phyloP scores from a whole-genome alignment of 164 flowering plant species.

The Nymphaea thermarum region DNA sequence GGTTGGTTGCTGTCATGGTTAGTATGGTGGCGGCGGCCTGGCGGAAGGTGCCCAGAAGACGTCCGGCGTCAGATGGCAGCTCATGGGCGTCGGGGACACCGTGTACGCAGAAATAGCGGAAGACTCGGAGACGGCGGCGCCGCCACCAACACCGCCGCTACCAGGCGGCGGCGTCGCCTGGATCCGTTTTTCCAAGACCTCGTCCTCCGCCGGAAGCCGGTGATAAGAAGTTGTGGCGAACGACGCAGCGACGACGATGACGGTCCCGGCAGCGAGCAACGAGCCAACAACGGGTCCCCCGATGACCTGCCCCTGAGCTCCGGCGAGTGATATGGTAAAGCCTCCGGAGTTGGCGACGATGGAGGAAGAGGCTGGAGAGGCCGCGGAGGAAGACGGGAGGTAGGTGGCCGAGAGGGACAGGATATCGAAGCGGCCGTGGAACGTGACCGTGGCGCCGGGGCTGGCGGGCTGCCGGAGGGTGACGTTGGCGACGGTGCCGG shows the following conservation, averaged over 20 bases:
- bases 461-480: conserved; percentile 57
- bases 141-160: background rate
- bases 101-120: conserved; percentile 34
- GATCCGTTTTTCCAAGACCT: conserved; percentile 1
- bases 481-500: conserved; percentile 61
- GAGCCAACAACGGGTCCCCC: conserved; percentile 57
- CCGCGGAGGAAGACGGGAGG: conserved; percentile 17
- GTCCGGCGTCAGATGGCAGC: conserved; percentile 40
- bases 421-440: conserved; percentile 66
- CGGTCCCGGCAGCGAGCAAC: conserved; percentile 41
- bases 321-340: conserved; percentile 46
- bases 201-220: conserved; percentile 33
- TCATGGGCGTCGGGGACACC: background rate
- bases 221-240: conserved; percentile 40
- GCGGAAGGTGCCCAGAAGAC: conserved; percentile 62
- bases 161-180: background rate
- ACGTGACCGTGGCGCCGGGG: conserved; percentile 39
- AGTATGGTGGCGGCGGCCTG: conserved; percentile 16
- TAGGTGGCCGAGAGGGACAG: conserved; percentile 58
- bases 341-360: conserved; percentile 5
- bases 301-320: conserved; percentile 66
- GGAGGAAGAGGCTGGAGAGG: conserved; percentile 1
- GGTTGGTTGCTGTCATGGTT: background rate
- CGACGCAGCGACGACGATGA: conserved; percentile 38
- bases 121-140: background rate